Evolutionary conservation across 805 yeast genomes (phyloP), one percentile per base, ranked within the genome.

Genomic region (Helenozyma baotianmanensis): DNA sequence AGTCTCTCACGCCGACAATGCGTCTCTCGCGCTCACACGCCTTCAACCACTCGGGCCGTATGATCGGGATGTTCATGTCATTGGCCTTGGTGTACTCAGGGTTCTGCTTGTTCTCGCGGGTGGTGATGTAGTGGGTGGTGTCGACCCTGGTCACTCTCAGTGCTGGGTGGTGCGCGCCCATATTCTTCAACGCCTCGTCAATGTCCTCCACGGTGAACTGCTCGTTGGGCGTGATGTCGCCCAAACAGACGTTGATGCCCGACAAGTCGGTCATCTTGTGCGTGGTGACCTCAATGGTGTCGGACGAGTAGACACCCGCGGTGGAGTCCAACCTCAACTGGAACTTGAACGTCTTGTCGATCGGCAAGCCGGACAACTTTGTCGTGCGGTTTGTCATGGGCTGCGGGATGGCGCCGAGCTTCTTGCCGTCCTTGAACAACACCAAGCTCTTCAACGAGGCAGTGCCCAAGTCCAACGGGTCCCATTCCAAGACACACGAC

Each of bases 241-340:
- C 97, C 33, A 88, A 56, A 58, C 97, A 90, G 1, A 86, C 82
- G 1, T 90, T 87, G 36, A 92, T 87, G 39, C 98, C 98, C 2
- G 86, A 73, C 48, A 92, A 70, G 60, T 92, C 97, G 0, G 96
- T 88, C 97, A 90, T 88, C 53, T 87, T 89, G 56, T 88, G 97
- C 3, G 98, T 92, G 37, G 76, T 80, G 11, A 89, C 76, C 30
- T 72, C 72, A 15, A 90, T 56, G 14, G 61, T 60, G 27, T 87
- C 80, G 9, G 96, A 84, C 51, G 66, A 65, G 49, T 72, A 85
- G 9, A 71, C 68, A n/a, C 98, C 98, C 0, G 97, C 94, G 0
- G 96, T 81, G 6, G 98, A 89, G 36, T 79, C 82, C 53, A 92
- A 66, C 45, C 79, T 76, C 48, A 92, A 71, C 51, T 81, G 87